These are phyloP conservation scores for Flagelloscypha sp. DNA, from an alignment of 768 basidiomycete genomes.

Conservation along the genomic window DNA sequence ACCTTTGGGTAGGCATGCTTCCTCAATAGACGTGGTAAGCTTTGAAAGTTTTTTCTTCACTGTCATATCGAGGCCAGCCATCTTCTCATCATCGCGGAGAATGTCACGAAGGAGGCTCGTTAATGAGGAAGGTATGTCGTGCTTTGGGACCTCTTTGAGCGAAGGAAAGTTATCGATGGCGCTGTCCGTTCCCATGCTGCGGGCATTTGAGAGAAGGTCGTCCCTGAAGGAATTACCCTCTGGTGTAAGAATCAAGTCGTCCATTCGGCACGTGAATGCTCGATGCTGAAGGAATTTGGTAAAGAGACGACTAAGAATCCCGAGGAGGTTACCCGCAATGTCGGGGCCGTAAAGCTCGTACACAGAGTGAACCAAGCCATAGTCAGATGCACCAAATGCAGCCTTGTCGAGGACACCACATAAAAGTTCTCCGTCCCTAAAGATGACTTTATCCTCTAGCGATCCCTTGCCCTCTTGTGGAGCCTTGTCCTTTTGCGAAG, in stretches of 20 bases:
- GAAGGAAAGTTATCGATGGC: constrained; percentile 90
- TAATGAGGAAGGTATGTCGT: constrained; percentile 51
- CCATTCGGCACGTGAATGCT: constrained; percentile 98
- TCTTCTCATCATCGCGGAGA: constrained; percentile 89
- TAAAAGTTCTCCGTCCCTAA: constrained; percentile 89
- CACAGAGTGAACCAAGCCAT: constrained; percentile 93
- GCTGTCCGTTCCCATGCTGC: constrained; percentile 73
- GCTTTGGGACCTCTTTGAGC: constrained; percentile 38
- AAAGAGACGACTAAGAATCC: constrained; percentile 87
- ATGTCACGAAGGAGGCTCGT: constrained; percentile 79
- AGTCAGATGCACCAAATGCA: constrained; percentile 92
- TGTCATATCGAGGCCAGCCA: constrained; percentile 92
- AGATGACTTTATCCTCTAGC: constrained; percentile 85
- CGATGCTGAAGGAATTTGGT: constrained; percentile 96
- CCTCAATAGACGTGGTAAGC: constrained; percentile 85
- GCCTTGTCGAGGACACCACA: constrained; percentile 96
- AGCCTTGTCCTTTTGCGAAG: no score
- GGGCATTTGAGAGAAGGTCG: constrained; percentile 57
- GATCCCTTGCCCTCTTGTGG: no score
- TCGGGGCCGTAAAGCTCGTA: constrained; percentile 93
- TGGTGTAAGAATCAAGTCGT: constrained; percentile 85
- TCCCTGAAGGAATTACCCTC: constrained; percentile 67
- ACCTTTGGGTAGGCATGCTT: constrained; percentile 77
- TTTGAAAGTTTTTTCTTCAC: constrained; percentile 80
- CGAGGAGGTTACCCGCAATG: constrained; percentile 82